These are phyloP conservation scores for Phaffia australis DNA, from an alignment of 768 basidiomycete genomes.

Conservation along the genomic window DNA sequence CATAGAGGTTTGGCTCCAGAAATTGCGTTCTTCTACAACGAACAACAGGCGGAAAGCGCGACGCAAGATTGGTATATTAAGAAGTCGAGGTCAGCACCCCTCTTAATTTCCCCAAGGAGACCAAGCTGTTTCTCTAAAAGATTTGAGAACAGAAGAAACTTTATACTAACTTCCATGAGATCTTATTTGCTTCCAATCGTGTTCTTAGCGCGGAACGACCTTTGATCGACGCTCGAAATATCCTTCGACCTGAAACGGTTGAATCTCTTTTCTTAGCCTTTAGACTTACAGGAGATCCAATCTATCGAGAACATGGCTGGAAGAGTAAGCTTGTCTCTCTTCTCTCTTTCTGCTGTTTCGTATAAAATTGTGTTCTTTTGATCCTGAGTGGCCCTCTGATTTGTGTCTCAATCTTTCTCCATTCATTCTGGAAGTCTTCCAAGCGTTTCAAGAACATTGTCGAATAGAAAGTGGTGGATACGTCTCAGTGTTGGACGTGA, in stretches of 20 bases:
- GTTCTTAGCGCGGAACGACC: slow-evolving; percentile 18
- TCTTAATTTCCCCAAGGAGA: background rate
- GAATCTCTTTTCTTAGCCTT: slow-evolving; percentile 87
- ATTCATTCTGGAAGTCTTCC: slow-evolving; percentile 44
- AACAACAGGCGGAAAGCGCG: slow-evolving; percentile 46
- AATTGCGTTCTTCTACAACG: slow-evolving; percentile 71
- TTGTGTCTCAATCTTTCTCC: slow-evolving; percentile 38
- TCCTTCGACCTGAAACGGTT: slow-evolving; percentile 87
- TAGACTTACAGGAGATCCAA: slow-evolving; percentile 71
- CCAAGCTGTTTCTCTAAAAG: background rate
- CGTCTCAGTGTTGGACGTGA: slow-evolving; percentile 72
- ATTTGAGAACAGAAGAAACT: no score
- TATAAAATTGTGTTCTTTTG: background rate
- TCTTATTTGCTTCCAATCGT: no score
- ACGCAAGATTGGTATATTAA: slow-evolving; percentile 86
- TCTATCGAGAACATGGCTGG: slow-evolving; percentile 55
- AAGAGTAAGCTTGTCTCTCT: slow-evolving; percentile 18
- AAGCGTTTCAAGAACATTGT: slow-evolving; percentile 49
- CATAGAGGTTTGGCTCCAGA: slow-evolving; percentile 73
- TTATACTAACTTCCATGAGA: no score
- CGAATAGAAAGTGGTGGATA: slow-evolving; percentile 68
- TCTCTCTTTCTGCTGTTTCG: background rate
- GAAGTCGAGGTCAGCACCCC: slow-evolving; percentile 30
- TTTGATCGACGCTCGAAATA: slow-evolving; percentile 76
- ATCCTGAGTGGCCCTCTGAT: slow-evolving; percentile 1